Evolutionary conservation across 2,329 filamentous ascomycete genomes (phyloP).

Genomic region (Myriosclerotinia curreyana): DNA sequence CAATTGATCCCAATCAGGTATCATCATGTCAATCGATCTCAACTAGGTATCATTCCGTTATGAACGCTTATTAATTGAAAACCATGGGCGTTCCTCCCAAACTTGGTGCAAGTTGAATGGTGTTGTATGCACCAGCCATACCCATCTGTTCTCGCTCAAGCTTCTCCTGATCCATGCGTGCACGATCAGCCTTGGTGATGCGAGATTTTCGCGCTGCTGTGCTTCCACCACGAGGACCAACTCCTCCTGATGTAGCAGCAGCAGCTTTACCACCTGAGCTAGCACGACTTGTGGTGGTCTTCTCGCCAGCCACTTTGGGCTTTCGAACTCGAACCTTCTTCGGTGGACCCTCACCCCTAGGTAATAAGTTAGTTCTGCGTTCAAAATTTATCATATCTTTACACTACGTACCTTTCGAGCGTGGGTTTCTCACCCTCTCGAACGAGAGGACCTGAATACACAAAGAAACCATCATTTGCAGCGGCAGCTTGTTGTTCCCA

Average conservation of each 20-base stretch:
- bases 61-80: slow-evolving; percentile 34
- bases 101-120: slow-evolving; percentile 33
- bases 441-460: slow-evolving; percentile 89
- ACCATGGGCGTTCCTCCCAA: slow-evolving; percentile 39
- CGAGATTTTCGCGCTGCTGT: slow-evolving; percentile 72
- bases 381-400: slow-evolving; percentile 15
- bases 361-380: slow-evolving; percentile 40
- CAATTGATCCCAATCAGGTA: no score
- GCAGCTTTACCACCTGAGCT: slow-evolving; percentile 59
- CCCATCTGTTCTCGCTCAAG: slow-evolving; percentile 60
- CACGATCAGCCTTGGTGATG: slow-evolving; percentile 81
- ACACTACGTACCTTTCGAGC: slow-evolving; percentile 46
- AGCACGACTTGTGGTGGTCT: slow-evolving; percentile 59
- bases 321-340: slow-evolving; percentile 54
- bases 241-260: slow-evolving; percentile 40
- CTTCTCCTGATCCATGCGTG: slow-evolving; percentile 78
- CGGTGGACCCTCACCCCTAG: slow-evolving; percentile 68
- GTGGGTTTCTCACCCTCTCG: slow-evolving; percentile 77
- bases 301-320: slow-evolving; percentile 54
- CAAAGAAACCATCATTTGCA: slow-evolving; percentile 94
- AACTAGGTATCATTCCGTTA: background rate
- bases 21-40: background rate
- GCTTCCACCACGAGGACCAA: slow-evolving; percentile 72
- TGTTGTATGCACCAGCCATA: slow-evolving; percentile 33
- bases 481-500: slow-evolving; percentile 96